Conservation (phyloP, 306 rosid species). For the Vigna mungo region DNA sequence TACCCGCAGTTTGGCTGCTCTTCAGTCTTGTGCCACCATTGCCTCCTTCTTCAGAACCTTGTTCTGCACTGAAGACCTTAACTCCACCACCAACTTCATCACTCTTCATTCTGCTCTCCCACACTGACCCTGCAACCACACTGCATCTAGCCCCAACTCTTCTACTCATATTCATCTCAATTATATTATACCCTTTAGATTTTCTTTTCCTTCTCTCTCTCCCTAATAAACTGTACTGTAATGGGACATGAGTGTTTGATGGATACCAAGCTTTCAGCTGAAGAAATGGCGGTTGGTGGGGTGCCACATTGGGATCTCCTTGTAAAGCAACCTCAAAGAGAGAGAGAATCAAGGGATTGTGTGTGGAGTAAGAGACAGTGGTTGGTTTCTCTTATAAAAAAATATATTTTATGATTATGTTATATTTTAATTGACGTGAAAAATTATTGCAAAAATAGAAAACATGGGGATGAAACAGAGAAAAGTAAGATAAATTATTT, state of each 20-base stretch:
- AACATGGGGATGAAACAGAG: no score
- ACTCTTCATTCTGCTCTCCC: slow-evolving; percentile 85
- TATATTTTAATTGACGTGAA: no score
- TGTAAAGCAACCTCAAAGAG: slow-evolving; percentile 39
- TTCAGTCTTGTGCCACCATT: slow-evolving; percentile 47
- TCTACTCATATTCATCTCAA: slow-evolving; percentile 61
- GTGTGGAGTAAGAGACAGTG: slow-evolving; percentile 23
- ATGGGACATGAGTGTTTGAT: slow-evolving; percentile 33
- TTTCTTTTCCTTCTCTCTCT: background rate
- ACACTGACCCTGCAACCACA: slow-evolving; percentile 81
- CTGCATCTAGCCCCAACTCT: slow-evolving; percentile 50
- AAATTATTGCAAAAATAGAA: no score
- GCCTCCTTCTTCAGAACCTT: slow-evolving; percentile 26
- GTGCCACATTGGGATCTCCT: slow-evolving; percentile 35
- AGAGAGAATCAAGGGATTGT: slow-evolving; percentile 40
- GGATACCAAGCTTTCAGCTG: slow-evolving; percentile 52
- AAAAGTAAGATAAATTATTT: no score
- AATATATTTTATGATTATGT: no score
- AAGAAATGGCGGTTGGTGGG: slow-evolving; percentile 69
- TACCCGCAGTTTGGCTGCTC: slow-evolving; percentile 46
- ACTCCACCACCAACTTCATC: slow-evolving; percentile 62
- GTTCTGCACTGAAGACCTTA: slow-evolving; percentile 42
- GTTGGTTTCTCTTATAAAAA: background rate
- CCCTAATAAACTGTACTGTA: background rate
- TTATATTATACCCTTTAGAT: background rate